Evolutionary conservation across 306 rosid genomes (phyloP).

Genomic region (Prunus salicina): DNA sequence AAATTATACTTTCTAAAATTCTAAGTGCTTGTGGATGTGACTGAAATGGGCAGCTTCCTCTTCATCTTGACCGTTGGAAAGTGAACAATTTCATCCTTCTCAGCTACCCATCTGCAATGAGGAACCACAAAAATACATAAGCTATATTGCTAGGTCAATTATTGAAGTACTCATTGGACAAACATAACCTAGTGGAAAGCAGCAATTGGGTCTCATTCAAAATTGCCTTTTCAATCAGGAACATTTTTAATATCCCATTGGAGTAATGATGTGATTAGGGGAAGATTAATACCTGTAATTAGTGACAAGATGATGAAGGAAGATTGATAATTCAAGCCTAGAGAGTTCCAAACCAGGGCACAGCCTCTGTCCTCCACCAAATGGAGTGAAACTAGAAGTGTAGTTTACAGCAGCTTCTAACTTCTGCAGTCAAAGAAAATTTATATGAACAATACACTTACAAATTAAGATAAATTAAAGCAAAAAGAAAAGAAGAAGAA

Average conservation of each 20-base stretch:
- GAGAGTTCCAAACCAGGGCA: conserved; percentile 93
- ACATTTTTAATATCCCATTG: too few species aligned
- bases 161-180: not conserved
- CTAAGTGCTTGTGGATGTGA: conserved; percentile 32
- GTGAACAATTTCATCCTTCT: conserved; percentile 55
- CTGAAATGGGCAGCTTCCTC: conserved; percentile 60
- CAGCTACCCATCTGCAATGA: conserved; percentile 64
- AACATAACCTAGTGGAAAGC: not conserved
- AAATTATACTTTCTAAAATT: not conserved
- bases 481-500: not conserved
- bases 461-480: not conserved
- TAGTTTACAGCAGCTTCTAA: conserved; percentile 33
- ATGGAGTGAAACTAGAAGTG: conserved; percentile 56
- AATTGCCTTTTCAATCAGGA: not conserved
- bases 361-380: conserved; percentile 90
- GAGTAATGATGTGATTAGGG: too few species aligned
- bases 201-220: not conserved
- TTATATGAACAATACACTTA: not conserved
- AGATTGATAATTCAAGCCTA: conserved; percentile 43
- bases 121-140: not conserved
- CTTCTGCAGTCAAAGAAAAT: conserved; percentile 27
- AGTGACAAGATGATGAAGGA: conserved; percentile 42
- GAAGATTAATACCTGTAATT: conserved; percentile 21
- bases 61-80: conserved; percentile 88
- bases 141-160: not conserved